These are phyloP conservation scores for Theobroma cacao DNA, from an alignment of 345 rosid genomes.

Conservation along the genomic window DNA sequence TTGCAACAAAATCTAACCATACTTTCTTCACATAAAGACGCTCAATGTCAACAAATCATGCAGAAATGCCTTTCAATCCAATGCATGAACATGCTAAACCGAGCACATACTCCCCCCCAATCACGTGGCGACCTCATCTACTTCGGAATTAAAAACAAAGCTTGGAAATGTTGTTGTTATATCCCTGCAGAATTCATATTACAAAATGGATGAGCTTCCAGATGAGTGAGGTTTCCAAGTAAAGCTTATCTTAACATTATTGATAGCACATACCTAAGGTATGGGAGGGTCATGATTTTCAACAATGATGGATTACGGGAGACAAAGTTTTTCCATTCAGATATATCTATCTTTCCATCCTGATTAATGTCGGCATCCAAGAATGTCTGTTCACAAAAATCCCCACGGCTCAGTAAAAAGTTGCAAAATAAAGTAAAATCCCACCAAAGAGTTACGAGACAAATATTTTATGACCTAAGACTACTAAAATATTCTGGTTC, in stretches of 20 bases:
- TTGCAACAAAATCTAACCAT: neutral
- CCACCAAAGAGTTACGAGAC: neutral
- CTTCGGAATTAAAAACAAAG: conserved; percentile 89
- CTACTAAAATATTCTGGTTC: neutral
- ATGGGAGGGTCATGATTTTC: conserved; percentile 93
- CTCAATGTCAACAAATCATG: conserved; percentile 2
- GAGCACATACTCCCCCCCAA: neutral
- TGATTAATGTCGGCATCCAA: conserved; percentile 77
- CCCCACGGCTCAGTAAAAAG: neutral
- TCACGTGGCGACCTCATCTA: conserved; percentile 82
- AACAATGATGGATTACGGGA: conserved; percentile 80
- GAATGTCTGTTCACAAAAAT: conserved; percentile 62
- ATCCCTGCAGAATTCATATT: conserved; percentile 53
- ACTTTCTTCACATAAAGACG: neutral
- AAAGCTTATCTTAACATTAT: neutral
- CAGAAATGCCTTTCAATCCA: conserved; percentile 2
- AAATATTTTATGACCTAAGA: neutral
- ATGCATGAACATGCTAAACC: neutral
- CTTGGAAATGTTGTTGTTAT: conserved; percentile 95
- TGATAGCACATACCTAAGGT: conserved; percentile 58
- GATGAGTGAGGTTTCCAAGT: neutral
- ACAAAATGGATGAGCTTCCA: neutral
- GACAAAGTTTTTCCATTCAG: conserved; percentile 86
- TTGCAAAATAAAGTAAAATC: neutral
- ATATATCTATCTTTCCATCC: conserved; percentile 84